phyloP scores from a whole-genome alignment of 306 rosid species.

The Adenanthera pavonina region DNA sequence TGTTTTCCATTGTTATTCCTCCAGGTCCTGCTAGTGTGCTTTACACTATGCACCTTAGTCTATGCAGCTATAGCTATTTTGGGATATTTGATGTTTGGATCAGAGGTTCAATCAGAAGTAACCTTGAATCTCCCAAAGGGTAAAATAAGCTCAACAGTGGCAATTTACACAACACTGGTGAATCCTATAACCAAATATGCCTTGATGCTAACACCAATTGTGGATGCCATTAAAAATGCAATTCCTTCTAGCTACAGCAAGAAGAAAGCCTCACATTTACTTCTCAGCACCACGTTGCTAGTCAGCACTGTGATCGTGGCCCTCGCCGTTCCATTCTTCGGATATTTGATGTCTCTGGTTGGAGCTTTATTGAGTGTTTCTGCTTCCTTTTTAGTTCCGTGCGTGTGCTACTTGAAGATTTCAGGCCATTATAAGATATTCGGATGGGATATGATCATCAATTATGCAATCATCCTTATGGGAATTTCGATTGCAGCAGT shows the following conservation, averaged over 20 bases:
- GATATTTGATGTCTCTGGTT: slow-evolving; percentile 50
- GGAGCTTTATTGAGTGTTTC: slow-evolving; percentile 56
- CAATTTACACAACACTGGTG: slow-evolving; percentile 13
- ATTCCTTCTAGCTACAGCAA: slow-evolving; percentile 34
- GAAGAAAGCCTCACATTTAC: slow-evolving; percentile 18
- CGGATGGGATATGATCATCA: slow-evolving; percentile 28
- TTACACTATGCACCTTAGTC: slow-evolving; percentile 44
- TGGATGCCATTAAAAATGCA: slow-evolving; percentile 38
- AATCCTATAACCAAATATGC: slow-evolving; percentile 62
- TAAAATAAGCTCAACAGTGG: slow-evolving; percentile 50
- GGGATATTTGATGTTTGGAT: slow-evolving; percentile 59
- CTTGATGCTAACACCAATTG: slow-evolving; percentile 54
- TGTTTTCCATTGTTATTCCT: background rate
- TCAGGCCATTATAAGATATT: slow-evolving; percentile 39
- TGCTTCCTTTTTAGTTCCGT: slow-evolving; percentile 51
- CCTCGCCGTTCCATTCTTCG: slow-evolving; percentile 44
- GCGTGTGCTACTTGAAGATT: slow-evolving; percentile 59
- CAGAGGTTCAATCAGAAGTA: slow-evolving; percentile 52
- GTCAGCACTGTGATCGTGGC: slow-evolving; percentile 52
- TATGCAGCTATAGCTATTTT: slow-evolving; percentile 59
- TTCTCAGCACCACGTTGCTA: slow-evolving; percentile 38
- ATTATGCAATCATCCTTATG: slow-evolving; percentile 39
- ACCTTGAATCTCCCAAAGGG: slow-evolving; percentile 53
- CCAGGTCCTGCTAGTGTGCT: slow-evolving; percentile 60
- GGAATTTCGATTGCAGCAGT: slow-evolving; percentile 38